A percentile compares a stretch with the other conserved stretches of the same genome.
Evolutionary conservation across 176 grass and related monocot genomes (phyloP).

Genomic region (Oryza glumipatula): DNA sequence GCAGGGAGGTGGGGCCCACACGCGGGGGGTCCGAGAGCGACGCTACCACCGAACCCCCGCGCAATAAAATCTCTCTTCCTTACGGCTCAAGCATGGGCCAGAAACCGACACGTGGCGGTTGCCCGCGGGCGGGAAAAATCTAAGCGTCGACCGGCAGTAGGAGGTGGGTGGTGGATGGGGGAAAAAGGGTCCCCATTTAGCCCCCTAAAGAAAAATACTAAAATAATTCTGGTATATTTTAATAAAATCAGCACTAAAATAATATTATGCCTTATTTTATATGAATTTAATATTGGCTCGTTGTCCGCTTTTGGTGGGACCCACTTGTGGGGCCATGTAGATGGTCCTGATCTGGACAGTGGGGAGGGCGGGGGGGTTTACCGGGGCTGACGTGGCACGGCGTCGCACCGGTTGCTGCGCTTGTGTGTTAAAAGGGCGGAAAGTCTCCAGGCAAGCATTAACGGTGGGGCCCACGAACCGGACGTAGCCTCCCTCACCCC

Average conservation of each 20-base stretch:
- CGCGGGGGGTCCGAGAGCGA: background rate
- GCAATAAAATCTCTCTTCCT: conserved; percentile 71
- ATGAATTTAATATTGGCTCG: background rate
- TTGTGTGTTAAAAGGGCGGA: conserved; percentile 54
- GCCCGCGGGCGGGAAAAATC: background rate
- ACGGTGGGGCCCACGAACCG: background rate
- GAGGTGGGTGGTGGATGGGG: conserved; percentile 37
- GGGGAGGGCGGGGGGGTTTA: conserved; percentile 16
- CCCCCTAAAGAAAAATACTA: too few species aligned
- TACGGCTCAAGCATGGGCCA: conserved; percentile 51
- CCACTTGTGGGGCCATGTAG: background rate
- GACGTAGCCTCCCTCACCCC: background rate
- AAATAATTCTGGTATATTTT: too few species aligned
- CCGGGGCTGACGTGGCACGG: conserved; percentile 50
- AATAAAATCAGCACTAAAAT: too few species aligned
- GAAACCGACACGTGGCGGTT: conserved; percentile 60
- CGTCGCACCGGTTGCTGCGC: conserved; percentile 32
- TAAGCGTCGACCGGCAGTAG: conserved; percentile 45
- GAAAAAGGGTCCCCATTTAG: background rate
- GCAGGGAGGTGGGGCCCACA: background rate
- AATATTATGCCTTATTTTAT: too few species aligned
- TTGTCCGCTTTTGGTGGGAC: conserved; percentile 44
- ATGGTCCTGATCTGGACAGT: conserved; percentile 59
- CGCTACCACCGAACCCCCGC: conserved; percentile 35
- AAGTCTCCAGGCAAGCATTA: conserved; percentile 47